phyloP scores from a whole-genome alignment of 805 yeast species.

The Torulaspora indica region DNA sequence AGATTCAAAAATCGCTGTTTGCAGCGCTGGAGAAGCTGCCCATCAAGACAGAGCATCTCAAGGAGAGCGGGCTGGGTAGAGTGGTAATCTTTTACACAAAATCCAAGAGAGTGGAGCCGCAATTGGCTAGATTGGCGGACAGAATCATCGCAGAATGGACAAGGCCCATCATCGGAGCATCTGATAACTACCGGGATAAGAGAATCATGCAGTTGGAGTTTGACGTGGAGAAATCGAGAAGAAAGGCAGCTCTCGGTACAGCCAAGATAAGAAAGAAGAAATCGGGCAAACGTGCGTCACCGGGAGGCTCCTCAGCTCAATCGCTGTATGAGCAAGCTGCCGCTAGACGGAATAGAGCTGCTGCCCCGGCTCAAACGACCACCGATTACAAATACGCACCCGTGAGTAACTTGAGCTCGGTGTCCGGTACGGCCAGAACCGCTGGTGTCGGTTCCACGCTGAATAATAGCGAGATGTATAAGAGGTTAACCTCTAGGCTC shows the following conservation, averaged over 20 bases:
- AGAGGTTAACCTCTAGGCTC: constrained; percentile 54
- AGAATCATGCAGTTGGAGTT: constrained; percentile 64
- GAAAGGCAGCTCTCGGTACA: constrained; percentile 34
- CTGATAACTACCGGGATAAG: constrained; percentile 90
- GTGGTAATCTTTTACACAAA: constrained; percentile 90
- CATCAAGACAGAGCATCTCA: constrained; percentile 89
- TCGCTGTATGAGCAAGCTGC: constrained; percentile 85
- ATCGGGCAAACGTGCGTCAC: constrained; percentile 12
- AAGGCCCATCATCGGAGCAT: constrained; percentile 92
- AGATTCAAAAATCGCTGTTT: constrained; percentile 85
- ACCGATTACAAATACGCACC: constrained; percentile 91
- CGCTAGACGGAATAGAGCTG: constrained; percentile 87
- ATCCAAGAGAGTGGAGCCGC: constrained; percentile 81
- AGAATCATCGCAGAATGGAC: constrained; percentile 95
- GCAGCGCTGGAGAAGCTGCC: constrained; percentile 72
- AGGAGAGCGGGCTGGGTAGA: constrained; percentile 93
- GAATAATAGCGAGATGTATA: constrained; percentile 73
- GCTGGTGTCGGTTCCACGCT: constrained; percentile 50
- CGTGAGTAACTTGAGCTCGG: constrained; percentile 50
- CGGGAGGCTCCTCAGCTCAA: constrained; percentile 40
- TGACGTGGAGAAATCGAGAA: constrained; percentile 50
- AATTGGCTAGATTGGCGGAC: constrained; percentile 83
- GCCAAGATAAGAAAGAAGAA: constrained; percentile 35
- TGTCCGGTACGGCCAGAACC: constrained; percentile 37
- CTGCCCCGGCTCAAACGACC: constrained; percentile 88